Percentiles rank a stretch among this genome's conserved stretches.
These are phyloP conservation scores for Pseudogymnoascus sp. DNA, from an alignment of 2,329 filamentous ascomycete genomes.

Conservation along the genomic window DNA sequence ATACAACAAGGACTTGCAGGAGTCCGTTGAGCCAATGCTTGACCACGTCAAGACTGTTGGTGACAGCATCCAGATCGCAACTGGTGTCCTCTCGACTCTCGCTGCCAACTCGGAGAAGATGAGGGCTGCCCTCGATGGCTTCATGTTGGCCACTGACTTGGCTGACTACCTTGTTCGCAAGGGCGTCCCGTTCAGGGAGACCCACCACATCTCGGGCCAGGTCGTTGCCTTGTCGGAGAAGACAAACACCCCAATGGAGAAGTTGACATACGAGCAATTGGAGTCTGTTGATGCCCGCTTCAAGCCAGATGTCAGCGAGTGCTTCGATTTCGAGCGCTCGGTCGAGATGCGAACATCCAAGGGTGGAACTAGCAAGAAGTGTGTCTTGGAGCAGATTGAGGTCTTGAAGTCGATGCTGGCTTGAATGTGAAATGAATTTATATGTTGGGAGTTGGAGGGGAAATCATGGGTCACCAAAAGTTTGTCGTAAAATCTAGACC, in stretches of 20 bases:
- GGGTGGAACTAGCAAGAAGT: conserved; percentile 69
- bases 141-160: conserved; percentile 73
- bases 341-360: conserved; percentile 72
- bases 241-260: conserved; percentile 59
- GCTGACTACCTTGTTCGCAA: conserved; percentile 58
- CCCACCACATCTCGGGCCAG: conserved; percentile 69
- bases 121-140: conserved; percentile 68
- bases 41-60: conserved; percentile 75
- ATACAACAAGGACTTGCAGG: conserved; percentile 88
- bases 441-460: conserved; percentile 1
- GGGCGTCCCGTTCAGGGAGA: conserved; percentile 71
- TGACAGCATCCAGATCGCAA: conserved; percentile 76
- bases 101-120: conserved; percentile 66
- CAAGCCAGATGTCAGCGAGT: conserved; percentile 60
- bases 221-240: conserved; percentile 67
- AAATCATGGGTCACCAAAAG: not conserved
- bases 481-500: not conserved
- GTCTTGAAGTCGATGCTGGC: conserved; percentile 36
- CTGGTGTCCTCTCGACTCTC: conserved; percentile 70
- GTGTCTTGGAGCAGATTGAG: conserved; percentile 58
- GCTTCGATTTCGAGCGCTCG: conserved; percentile 74
- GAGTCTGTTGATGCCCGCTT: conserved; percentile 63
- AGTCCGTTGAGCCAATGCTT: conserved; percentile 77
- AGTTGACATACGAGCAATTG: conserved; percentile 59
- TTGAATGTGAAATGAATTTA: conserved; percentile 9